Evolutionary conservation across 345 rosid species (phyloP), one percentile per base, ranked within the genome.

Genomic region (Eucalyptus sp.): DNA sequence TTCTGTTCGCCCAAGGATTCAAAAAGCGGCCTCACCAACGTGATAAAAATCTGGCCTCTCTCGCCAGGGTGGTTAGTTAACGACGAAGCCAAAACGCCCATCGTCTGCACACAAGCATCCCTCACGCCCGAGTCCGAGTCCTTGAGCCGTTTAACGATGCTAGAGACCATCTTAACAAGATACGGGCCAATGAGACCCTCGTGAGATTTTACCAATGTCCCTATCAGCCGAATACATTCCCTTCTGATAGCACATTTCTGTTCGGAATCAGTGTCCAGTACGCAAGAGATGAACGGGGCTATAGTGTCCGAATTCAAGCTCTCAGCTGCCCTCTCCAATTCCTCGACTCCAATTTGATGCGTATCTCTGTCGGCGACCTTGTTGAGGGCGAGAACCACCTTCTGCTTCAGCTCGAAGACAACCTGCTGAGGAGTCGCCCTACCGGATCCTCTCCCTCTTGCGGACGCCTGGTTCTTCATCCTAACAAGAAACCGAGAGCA

Each of bases 1-100:
- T 94, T 95, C 92, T 97, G 99, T 87, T 97, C 99, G 68, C 97
- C 99, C 90, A 97, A 86, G 46, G 99, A 97, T 95, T 97, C 99
- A 71, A 96, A 96, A 87, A 93, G 93, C 17, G 99, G 99, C 90
- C 93, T 96, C 87, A 96, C 98, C 88, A 96, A 88, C 17, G 89
- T 89, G 88, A 95, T 93, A 88, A 97, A 97, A n/a, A 90, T 91
- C 51, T 93, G 94, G 89, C 88, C 93, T 64, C 88, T 89, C 25
- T 91, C 93, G 85, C 91, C 94, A 37, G 91, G 92, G 54, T 62
- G 90, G 66, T 91, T 89, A 89, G 92, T 88, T 93, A 95, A 90
- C 22, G 93, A 94, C 3, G 95, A 94, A 66, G 99, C 96, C 91
- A 97, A 91, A 91, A 94, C 91, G 46, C 94, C 97, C 93, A 95